Percentiles rank a stretch among this genome's conserved stretches.
phyloP scores from a whole-genome alignment of 1,284 basidiomycete genomes.

The Ustilago cynodontis region DNA sequence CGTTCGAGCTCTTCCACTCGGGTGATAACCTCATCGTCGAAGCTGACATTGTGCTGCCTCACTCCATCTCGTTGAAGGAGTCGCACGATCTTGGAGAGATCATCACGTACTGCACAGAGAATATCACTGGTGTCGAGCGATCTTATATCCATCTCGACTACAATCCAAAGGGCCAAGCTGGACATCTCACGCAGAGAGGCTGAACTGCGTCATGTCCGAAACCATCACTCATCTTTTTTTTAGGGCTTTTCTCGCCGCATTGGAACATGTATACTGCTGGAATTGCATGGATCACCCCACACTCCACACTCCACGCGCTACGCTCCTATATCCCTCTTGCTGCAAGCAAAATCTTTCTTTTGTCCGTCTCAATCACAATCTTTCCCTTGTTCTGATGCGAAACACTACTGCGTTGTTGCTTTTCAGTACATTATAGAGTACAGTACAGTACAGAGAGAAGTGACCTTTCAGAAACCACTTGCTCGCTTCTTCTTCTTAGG shows the following conservation, averaged over 20 bases:
- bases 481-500: slow-evolving; percentile 46
- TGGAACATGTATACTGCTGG: background rate
- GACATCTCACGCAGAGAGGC: slow-evolving; percentile 61
- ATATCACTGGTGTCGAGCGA: slow-evolving; percentile 57
- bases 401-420: background rate
- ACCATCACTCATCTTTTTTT: background rate
- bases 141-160: slow-evolving; percentile 66
- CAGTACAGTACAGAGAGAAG: too few species aligned
- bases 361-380: background rate
- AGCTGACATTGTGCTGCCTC: slow-evolving; percentile 64
- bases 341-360: background rate
- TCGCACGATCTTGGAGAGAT: slow-evolving; percentile 68
- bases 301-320: too few species aligned
- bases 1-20: slow-evolving; percentile 67
- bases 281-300: background rate
- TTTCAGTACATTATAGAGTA: too few species aligned
- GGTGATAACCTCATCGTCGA: slow-evolving; percentile 68
- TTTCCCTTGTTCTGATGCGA: background rate
- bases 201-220: slow-evolving; percentile 12
- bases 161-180: slow-evolving; percentile 62
- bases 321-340: too few species aligned
- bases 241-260: background rate
- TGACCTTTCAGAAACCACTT: slow-evolving; percentile 30
- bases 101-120: slow-evolving; percentile 66
- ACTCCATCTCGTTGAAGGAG: slow-evolving; percentile 64